A percentile compares a stretch with the other conserved stretches of the same genome.
phyloP scores from a whole-genome alignment of 2,329 filamentous ascomycete species.

The Colletotrichum sansevieriae region DNA sequence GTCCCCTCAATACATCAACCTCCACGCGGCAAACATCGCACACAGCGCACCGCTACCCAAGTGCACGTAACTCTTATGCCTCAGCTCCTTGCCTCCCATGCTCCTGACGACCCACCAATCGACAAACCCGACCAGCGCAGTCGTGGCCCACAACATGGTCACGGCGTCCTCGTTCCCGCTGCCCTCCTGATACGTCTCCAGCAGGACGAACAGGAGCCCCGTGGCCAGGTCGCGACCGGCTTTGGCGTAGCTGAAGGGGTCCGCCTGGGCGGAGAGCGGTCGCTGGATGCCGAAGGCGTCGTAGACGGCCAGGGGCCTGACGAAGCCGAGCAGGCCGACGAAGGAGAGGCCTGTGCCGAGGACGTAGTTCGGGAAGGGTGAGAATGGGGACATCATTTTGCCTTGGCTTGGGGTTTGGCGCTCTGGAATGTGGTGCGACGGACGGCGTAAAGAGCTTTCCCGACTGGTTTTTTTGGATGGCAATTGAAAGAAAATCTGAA shows the following conservation, averaged over 20 bases:
- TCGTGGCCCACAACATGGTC: constrained; percentile 30
- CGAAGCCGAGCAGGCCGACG: constrained; percentile 40
- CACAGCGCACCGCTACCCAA: constrained; percentile 4
- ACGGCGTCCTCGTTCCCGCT: constrained; percentile 40
- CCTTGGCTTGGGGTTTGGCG: too few relatives aligned
- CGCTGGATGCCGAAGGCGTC: constrained; percentile 29
- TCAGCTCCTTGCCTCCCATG: constrained; percentile 2
- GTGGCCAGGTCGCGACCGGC: constrained; percentile 23
- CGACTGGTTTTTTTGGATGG: too few relatives aligned
- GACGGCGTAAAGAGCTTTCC: too few relatives aligned
- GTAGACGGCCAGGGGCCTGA: constrained; percentile 34
- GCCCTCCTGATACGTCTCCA: constrained; percentile 40
- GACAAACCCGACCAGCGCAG: constrained; percentile 13
- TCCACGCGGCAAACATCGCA: constrained; percentile 20
- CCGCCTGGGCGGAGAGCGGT: constrained; percentile 5
- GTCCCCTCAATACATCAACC: constrained; percentile 18
- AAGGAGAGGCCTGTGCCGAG: constrained; percentile 46
- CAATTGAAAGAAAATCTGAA: background rate
- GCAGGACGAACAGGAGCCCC: constrained; percentile 26
- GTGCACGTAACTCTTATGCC: constrained; percentile 10
- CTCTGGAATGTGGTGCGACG: too few relatives aligned
- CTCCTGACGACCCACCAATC: constrained; percentile 31
- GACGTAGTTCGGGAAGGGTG: constrained; percentile 38
- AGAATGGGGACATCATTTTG: constrained; percentile 31
- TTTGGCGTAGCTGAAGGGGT: constrained; percentile 33